Evolutionary conservation across 768 basidiomycete species (phyloP).

Genomic region (Pulveroboletus sp.): DNA sequence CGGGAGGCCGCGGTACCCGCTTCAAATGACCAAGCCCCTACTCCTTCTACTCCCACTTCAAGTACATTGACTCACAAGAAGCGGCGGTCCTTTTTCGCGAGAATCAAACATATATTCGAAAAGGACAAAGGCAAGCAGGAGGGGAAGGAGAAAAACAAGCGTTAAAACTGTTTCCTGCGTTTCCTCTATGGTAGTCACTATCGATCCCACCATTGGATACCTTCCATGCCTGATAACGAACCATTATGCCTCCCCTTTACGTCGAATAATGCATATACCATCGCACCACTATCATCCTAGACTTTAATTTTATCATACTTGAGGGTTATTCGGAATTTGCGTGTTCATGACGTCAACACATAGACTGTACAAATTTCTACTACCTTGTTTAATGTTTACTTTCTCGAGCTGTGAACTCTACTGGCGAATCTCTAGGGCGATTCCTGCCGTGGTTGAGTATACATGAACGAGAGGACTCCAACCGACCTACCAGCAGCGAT

Average conservation of each 20-base stretch:
- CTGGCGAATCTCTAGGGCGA: conserved; percentile 40
- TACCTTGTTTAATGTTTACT: conserved; percentile 1
- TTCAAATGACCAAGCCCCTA: not conserved
- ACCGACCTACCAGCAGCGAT: conserved; percentile 75
- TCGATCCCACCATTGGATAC: conserved; percentile 1
- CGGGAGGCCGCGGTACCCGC: not conserved
- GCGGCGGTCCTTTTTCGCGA: conserved; percentile 51
- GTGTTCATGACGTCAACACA: conserved; percentile 4
- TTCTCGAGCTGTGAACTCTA: conserved; percentile 15
- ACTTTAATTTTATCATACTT: conserved; percentile 20
- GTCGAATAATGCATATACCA: conserved; percentile 7
- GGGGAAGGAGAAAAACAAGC: conserved; percentile 32
- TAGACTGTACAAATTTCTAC: conserved; percentile 17
- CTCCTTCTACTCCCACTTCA: conserved; percentile 31
- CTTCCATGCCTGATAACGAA: conserved; percentile 11
- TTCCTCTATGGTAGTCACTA: not conserved
- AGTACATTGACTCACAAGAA: conserved; percentile 45
- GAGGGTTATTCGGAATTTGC: conserved; percentile 9
- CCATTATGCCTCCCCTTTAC: conserved; percentile 14
- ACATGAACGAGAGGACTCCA: not conserved
- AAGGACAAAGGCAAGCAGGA: conserved; percentile 43
- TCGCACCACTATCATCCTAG: conserved; percentile 12
- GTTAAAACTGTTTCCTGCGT: conserved; percentile 1
- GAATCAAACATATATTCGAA: conserved; percentile 51
- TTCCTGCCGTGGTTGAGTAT: conserved; percentile 33